Conservation (phyloP, 306 rosid genomes). For the Inga oerstediana region DNA sequence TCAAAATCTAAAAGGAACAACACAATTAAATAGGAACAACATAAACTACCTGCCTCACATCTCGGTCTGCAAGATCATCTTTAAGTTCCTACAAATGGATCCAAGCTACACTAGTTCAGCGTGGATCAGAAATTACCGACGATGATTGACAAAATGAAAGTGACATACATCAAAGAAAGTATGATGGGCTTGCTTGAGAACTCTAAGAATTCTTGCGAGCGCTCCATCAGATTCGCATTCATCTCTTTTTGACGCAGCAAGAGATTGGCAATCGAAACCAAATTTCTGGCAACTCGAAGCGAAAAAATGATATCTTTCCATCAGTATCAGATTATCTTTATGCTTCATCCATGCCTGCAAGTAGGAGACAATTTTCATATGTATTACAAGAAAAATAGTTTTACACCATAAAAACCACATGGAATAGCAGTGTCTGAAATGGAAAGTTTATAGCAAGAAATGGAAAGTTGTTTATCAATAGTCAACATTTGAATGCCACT, state of each 20-base stretch:
- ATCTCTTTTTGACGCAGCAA: conserved; percentile 73
- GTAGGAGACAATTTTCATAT: conserved; percentile 15
- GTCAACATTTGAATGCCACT: too few relatives aligned
- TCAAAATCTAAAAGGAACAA: not conserved
- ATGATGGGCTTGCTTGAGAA: conserved; percentile 71
- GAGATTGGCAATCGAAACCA: conserved; percentile 75
- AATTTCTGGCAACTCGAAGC: conserved; percentile 81
- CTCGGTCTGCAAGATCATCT: conserved; percentile 56
- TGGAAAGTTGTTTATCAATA: too few relatives aligned
- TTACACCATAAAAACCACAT: too few relatives aligned
- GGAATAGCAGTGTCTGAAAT: not conserved
- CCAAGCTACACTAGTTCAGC: conserved; percentile 39
- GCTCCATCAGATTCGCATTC: conserved; percentile 87
- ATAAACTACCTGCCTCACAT: conserved; percentile 80
- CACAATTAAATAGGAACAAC: conserved; percentile 16
- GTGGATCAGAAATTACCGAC: conserved; percentile 8
- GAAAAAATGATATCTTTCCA: conserved; percentile 94
- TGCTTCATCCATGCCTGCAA: conserved; percentile 88
- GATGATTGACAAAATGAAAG: conserved; percentile 6
- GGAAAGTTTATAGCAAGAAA: too few relatives aligned
- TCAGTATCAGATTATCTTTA: conserved; percentile 71
- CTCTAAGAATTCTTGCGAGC: conserved; percentile 64
- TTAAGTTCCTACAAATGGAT: conserved; percentile 59
- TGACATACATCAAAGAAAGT: conserved; percentile 73
- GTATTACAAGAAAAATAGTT: too few relatives aligned